A percentile compares a stretch with the other conserved stretches of the same genome.
phyloP scores from a whole-genome alignment of 306 rosid genomes.

The Cercis canadensis region DNA sequence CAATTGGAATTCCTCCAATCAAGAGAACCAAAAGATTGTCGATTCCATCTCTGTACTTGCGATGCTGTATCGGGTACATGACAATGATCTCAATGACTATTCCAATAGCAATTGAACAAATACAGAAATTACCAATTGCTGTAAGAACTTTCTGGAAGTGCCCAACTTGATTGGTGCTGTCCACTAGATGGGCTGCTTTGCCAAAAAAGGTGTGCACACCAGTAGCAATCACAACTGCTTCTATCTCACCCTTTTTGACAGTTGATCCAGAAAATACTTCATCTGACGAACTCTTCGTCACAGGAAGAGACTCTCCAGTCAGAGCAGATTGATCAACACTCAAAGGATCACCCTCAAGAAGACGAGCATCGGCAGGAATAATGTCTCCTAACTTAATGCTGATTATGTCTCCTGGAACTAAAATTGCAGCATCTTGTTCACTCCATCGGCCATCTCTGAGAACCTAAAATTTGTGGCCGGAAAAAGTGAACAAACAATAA shows the following conservation, averaged over 20 bases:
- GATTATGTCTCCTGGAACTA: conserved; percentile 96
- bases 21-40: conserved; percentile 94
- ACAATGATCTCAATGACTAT: conserved; percentile 77
- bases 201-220: conserved; percentile 99
- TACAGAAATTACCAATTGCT: conserved; percentile 97
- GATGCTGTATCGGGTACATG: conserved; percentile 93
- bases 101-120: conserved; percentile 92
- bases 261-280: conserved; percentile 99
- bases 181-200: conserved; percentile 96
- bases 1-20: conserved; percentile 99
- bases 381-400: conserved; percentile 97
- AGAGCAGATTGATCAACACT: conserved; percentile 98
- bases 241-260: conserved; percentile 96
- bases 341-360: conserved; percentile 96
- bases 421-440: conserved; percentile 94
- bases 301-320: conserved; percentile 98
- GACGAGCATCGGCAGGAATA: conserved; percentile 99
- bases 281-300: conserved; percentile 86
- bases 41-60: conserved; percentile 89
- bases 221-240: conserved; percentile 97
- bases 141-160: conserved; percentile 99
- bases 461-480: conserved; percentile 57
- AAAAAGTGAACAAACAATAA: conserved; percentile 31
- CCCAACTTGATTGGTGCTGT: conserved; percentile 98
- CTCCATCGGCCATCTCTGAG: conserved; percentile 93